Evolutionary conservation across 352 stramenopile genomes (phyloP), one percentile per base, ranked within the genome.

Genomic region (Globisporangium uncinulatum): DNA sequence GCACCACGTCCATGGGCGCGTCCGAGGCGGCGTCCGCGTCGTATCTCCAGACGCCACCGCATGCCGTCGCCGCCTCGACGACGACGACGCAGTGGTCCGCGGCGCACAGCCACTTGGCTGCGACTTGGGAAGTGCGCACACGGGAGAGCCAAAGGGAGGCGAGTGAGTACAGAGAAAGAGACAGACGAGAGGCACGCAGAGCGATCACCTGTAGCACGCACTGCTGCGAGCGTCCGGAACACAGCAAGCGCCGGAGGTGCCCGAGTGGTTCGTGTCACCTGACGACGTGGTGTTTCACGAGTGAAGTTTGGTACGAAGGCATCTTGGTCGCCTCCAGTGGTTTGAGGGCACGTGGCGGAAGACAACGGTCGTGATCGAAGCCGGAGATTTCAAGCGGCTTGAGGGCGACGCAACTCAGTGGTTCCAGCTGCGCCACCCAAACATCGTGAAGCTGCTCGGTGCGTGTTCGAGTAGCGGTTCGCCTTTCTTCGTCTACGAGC

Each of bases 41-140:
- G 62, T 89, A 93, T 41, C 83, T 87, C 83, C 83, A 93, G 19
- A 93, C 71, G 19, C 83, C 83, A 5, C 83, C 83, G n/a, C 83
- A 63, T 45, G 74, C 56, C 2, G 54, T 67, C 34, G 78, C 57
- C 62, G 87, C 87, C 54, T 93, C 83, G 50, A 90, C 89, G 48
- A 91, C 71, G 29, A 89, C 65, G 29, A 93, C 78, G 1, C 79
- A 59, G 49, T 89, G 81, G 3, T 79, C 79, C 7, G 76, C 80
- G 0, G 80, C 83, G 6, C 79, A 74, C 49, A 93, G 66, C 32
- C 62, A 78, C 51, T 82, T 88, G 63, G 83, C 75, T n/a, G 81
- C 70, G 56, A 93, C 80, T 93, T 51, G 29, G 14, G 60, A 15
- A 56, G n/a, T n/a, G 6, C 21, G 17, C 62, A 34, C 37, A 62